Evolutionary conservation across 1,284 basidiomycete genomes (phyloP).

Genomic region (Trametes sp.): DNA sequence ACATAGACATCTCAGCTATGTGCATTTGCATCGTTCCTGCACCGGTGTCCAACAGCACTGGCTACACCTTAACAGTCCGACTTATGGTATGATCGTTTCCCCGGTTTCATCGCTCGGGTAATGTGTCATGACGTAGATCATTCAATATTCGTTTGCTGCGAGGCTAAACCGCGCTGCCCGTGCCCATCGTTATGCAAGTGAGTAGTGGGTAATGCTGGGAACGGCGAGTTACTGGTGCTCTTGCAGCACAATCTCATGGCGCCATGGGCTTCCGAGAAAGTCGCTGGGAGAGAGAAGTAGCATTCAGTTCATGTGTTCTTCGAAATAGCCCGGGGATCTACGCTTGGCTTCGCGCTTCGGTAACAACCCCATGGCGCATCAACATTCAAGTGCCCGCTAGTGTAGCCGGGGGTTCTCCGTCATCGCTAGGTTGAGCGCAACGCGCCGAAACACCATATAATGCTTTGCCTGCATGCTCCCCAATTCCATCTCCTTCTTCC

Average conservation of each 20-base stretch:
- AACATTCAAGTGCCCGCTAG: constrained; percentile 9
- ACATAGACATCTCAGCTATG: no score
- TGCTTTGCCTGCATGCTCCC: not conserved
- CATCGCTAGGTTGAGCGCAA: not conserved
- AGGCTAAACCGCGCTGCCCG: not conserved
- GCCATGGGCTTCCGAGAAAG: no score
- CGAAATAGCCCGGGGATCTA: not conserved
- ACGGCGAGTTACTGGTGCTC: no score
- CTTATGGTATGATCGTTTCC: not conserved
- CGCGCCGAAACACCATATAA: not conserved
- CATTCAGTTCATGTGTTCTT: no score
- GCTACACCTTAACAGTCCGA: no score
- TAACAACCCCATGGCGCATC: not conserved
- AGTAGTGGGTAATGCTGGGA: not conserved
- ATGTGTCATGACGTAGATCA: not conserved
- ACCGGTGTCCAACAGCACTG: no score
- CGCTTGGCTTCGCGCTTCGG: not conserved
- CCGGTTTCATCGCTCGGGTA: not conserved
- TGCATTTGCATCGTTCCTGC: no score
- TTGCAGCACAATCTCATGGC: no score
- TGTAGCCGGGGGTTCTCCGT: not conserved
- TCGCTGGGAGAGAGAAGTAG: no score
- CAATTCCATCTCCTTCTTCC: not conserved
- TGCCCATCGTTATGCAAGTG: not conserved
- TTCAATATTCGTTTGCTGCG: not conserved